A percentile compares a stretch with the other conserved stretches of the same genome.
These are phyloP conservation scores for Epichloe aotearoae DNA, from an alignment of 2,329 filamentous ascomycete genomes.

Conservation along the genomic window DNA sequence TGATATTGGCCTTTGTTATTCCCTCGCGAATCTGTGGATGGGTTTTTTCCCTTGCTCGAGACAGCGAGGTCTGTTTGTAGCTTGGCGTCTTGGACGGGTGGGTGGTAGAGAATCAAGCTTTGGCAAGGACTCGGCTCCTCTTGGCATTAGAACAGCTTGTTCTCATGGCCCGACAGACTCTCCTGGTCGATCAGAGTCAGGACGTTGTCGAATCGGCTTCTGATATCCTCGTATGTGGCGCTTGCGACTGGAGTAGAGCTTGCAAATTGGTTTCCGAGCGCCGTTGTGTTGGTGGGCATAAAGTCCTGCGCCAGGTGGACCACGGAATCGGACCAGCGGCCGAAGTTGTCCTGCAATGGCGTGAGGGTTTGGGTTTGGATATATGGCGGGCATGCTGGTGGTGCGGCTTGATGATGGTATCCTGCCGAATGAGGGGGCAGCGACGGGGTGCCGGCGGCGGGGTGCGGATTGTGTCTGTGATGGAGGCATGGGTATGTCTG, in stretches of 20 bases:
- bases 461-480: too few species aligned
- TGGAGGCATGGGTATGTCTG: not conserved
- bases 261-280: too few species aligned
- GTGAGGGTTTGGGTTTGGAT: not conserved
- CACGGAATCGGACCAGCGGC: not conserved
- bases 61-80: too few species aligned
- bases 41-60: too few species aligned
- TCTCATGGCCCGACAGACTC: slow-evolving; percentile 36
- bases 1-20: too few species aligned
- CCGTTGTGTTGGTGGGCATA: slow-evolving; percentile 18
- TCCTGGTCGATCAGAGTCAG: slow-evolving; percentile 62
- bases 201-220: slow-evolving; percentile 34
- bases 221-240: too few species aligned
- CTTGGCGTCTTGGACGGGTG: too few species aligned
- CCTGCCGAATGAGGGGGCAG: not conserved
- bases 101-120: too few species aligned
- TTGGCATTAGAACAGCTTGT: slow-evolving; percentile 11
- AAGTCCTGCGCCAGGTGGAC: slow-evolving; percentile 27
- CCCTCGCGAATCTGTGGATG: too few species aligned
- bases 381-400: not conserved
- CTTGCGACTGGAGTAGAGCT: too few species aligned
- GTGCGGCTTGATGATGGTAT: not conserved
- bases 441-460: not conserved
- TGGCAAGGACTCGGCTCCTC: too few species aligned
- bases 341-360: not conserved